Evolutionary conservation across 2,329 filamentous ascomycete species (phyloP), one percentile per base, ranked within the genome.

Genomic region (Knoxdaviesia proteae): DNA sequence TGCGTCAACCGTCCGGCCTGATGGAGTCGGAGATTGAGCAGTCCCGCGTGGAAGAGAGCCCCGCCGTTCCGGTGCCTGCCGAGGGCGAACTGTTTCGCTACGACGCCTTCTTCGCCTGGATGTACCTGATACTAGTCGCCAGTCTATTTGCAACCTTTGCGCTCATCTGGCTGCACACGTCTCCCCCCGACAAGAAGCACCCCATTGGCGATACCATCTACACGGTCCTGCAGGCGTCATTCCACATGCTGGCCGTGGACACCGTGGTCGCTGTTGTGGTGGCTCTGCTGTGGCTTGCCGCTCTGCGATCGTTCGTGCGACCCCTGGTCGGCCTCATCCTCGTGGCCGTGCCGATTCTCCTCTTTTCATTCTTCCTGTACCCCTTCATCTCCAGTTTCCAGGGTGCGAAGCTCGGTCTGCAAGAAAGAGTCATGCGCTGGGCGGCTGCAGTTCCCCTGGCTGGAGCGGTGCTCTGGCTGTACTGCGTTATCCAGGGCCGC

Each of bases 131-230:
- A 51, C 77, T 77, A 34, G 63, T 93, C 42, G 86, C 83, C 39
- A 80, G 80, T 36, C 71, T 96, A 54, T 73, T 96, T 52, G 82
- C 88, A 8, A 88, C 86, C 1, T 92, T 86, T 52, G 77, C 94
- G 48, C 68, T 98, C 9, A 80, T 94, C 30, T 92, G 82, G 65
- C 68, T 98, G 36, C 84, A 96, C 55, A 96, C 88, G 2, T 75
- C 81, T 11, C 64, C 77, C 1, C 79, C 81, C 42, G 45, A 47
- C 30, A 67, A 68, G 43, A 81, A 81, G 54, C 70, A 71, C 46
- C 79, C 80, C 1, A 71, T 92, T 44, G 88, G 87, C 9, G 90
- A 98, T 58, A 94, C 88, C 1, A 84, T 98, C 45, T 98, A 98
- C 58, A 84, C 81, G 9, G 86, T 84, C 5, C 63, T 98, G 34